These are phyloP conservation scores for Cnidoscolus chayamansa DNA, from an alignment of 441 rosid species.

Conservation along the genomic window DNA sequence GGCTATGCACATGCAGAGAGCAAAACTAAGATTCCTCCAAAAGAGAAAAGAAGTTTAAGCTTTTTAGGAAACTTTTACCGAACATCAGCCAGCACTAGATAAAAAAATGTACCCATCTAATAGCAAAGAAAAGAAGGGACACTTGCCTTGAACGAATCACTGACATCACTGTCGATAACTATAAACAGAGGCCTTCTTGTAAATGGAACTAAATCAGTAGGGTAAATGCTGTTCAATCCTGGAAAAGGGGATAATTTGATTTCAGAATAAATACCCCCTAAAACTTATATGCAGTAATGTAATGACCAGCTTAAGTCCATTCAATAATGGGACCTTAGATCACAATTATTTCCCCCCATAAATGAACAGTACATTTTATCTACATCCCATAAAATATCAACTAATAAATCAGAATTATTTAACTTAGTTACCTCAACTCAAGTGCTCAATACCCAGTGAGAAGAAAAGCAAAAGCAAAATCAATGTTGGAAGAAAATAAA, in stretches of 20 bases:
- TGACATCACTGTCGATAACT: slow-evolving; percentile 75
- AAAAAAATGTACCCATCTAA: background rate
- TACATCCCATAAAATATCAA: background rate
- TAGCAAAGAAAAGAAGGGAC: slow-evolving; percentile 18
- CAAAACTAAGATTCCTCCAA: slow-evolving; percentile 2
- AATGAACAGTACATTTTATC: background rate
- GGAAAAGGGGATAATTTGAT: slow-evolving; percentile 28
- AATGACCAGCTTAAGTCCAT: background rate
- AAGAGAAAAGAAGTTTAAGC: background rate
- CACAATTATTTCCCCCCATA: background rate
- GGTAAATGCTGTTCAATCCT: slow-evolving; percentile 83
- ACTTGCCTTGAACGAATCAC: slow-evolving; percentile 67
- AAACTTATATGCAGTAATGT: slow-evolving; percentile 6
- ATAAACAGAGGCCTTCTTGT: slow-evolving; percentile 84
- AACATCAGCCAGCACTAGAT: background rate
- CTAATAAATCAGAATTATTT: background rate
- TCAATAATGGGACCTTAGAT: background rate
- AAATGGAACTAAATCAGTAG: slow-evolving; percentile 86
- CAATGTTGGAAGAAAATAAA: no score
- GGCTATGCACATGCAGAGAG: background rate
- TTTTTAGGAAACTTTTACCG: background rate
- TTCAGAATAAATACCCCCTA: slow-evolving; percentile 18
- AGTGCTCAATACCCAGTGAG: background rate
- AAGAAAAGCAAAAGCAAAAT: background rate
- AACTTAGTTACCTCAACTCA: background rate